Evolutionary conservation across 1,284 basidiomycete genomes (phyloP).

Genomic region (Cryptococcus maquisensis): DNA sequence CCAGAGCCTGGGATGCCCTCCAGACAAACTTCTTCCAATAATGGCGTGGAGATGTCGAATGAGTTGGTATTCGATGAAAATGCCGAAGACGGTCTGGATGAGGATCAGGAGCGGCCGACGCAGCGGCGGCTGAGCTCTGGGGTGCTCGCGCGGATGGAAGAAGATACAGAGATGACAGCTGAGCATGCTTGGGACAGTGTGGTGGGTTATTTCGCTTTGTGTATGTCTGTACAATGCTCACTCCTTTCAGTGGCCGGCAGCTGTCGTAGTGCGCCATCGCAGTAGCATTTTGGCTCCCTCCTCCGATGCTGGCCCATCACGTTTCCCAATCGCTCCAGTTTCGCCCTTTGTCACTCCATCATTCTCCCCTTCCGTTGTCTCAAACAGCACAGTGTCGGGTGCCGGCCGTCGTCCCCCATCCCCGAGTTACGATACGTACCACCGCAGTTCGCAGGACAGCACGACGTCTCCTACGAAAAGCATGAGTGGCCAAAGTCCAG

Average conservation of each 20-base stretch:
- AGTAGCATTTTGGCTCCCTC: background rate
- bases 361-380: constrained; percentile 37
- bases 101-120: constrained; percentile 11
- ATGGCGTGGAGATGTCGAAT: background rate
- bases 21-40: background rate
- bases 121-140: constrained; percentile 9
- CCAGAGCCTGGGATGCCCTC: background rate
- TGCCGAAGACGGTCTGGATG: constrained; percentile 2
- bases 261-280: constrained; percentile 20
- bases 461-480: too few species aligned
- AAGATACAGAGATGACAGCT: constrained; percentile 7
- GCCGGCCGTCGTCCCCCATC: constrained; percentile 16
- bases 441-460: constrained; percentile 11
- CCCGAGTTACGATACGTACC: constrained; percentile 10
- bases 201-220: constrained; percentile 20
- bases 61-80: constrained; percentile 10
- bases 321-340: constrained; percentile 37
- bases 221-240: background rate
- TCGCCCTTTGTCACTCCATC: constrained; percentile 43
- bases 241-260: constrained; percentile 36
- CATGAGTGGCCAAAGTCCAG: too few species aligned
- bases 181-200: constrained; percentile 47
- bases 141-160: constrained; percentile 7
- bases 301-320: constrained; percentile 17
- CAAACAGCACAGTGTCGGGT: constrained; percentile 2